Percentiles rank a stretch among this genome's conserved stretches.
phyloP scores from a whole-genome alignment of 2,329 filamentous ascomycete species.

The Colletotrichum brevisporum region DNA sequence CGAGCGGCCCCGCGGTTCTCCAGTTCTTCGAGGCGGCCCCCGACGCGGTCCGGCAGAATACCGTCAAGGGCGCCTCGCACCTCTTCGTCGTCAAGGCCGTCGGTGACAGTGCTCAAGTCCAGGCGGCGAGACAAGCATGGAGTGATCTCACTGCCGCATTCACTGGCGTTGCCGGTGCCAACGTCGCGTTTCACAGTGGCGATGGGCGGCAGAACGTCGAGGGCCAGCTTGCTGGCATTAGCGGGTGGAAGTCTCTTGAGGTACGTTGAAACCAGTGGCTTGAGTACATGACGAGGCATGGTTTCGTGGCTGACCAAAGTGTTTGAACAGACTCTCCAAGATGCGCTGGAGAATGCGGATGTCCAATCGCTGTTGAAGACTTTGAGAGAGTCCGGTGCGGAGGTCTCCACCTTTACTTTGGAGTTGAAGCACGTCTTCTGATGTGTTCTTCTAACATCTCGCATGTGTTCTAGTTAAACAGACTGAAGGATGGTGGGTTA shows the following conservation, averaged over 20 bases:
- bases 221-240: slow-evolving; percentile 21
- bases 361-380: slow-evolving; percentile 1
- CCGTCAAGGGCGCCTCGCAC: slow-evolving; percentile 10
- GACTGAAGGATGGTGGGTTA: no score
- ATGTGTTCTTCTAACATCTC: not conserved
- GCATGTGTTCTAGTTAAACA: no score
- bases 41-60: not conserved
- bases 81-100: slow-evolving; percentile 25
- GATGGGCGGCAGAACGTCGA: not conserved
- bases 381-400: not conserved
- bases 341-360: not conserved
- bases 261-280: not conserved
- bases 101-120: not conserved
- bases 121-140: slow-evolving; percentile 3
- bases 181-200: slow-evolving; percentile 9
- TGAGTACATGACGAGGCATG: no score
- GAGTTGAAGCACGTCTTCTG: slow-evolving; percentile 11
- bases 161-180: not conserved
- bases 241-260: slow-evolving; percentile 21
- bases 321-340: not conserved
- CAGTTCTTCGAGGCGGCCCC: slow-evolving; percentile 17
- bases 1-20: not conserved
- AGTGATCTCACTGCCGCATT: slow-evolving; percentile 1
- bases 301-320: not conserved
- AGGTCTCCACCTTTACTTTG: slow-evolving; percentile 10